Base-by-base conservation (phyloP, 768 basidiomycete genomes). In the Panellus pusillus region DNA sequence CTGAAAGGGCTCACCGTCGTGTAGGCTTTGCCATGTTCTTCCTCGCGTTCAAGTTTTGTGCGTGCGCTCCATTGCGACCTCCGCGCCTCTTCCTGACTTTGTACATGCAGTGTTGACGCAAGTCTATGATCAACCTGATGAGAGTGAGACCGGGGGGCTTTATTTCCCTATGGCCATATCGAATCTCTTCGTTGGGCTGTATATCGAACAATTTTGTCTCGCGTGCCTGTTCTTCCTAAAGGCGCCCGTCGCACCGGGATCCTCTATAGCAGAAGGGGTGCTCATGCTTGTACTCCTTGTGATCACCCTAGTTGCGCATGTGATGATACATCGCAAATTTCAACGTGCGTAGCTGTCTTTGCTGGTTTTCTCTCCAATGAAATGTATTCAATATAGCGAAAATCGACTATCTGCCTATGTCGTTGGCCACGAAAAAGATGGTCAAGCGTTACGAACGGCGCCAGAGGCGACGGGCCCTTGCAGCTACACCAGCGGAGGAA, bases 161-260 rank as follows among this genome's bases (percentile, higher is more conserved):
- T 76, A 72, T 60, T 76, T 74, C 55, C 73, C 71, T 6, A 71
- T 80, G 69, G 77, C 79, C 0, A 70, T 79, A 27, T 73, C 72
- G 19, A 78, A 79, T 52, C 69, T 81, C 19, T 82, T 88, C 61
- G 81, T 84, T 27, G 87, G 86, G 0, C 74, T 90, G 42, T 90
- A 90, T 65, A 84, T 89, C 62, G 81, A 86, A 62, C 81, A 88
- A 62, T 69, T 87, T 28, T 84, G 81, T 59, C 70, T 89, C 15
- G 75, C 79, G 6, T 84, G 81, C 15, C 72, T 89, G 9, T 86
- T 89, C 72, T 88, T 90, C 77, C 69, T 90, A 50, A 79, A 78
- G 51, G 66, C 70, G 2, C 62, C 71, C 55, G 57, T 72, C 20
- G 68, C 74, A 9, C 65, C 67, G n/a, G 58, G 53, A 14, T 50